These are phyloP conservation scores for Westerdykella aurantiaca DNA, from an alignment of 2,329 filamentous ascomycete genomes.

Conservation along the genomic window DNA sequence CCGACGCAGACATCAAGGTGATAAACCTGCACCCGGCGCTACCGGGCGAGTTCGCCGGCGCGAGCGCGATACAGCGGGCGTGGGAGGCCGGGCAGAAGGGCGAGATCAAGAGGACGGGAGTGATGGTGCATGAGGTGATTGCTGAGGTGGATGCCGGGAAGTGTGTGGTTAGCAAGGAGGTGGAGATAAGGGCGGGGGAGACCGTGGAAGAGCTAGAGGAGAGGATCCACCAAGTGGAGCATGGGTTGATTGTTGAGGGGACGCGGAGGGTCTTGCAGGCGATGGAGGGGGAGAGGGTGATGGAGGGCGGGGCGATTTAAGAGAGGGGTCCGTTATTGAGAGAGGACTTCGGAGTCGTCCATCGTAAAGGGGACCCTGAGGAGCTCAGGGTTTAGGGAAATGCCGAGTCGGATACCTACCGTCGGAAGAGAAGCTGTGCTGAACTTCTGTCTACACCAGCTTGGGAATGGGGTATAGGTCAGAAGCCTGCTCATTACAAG, in stretches of 20 bases:
- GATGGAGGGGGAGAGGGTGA: slow-evolving; percentile 12
- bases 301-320: too few species aligned
- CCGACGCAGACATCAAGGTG: slow-evolving; percentile 56
- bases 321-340: too few species aligned
- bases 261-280: slow-evolving; percentile 49
- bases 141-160: slow-evolving; percentile 71
- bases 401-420: too few species aligned
- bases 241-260: slow-evolving; percentile 72
- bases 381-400: too few species aligned
- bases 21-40: slow-evolving; percentile 80
- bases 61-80: slow-evolving; percentile 70
- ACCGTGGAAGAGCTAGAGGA: slow-evolving; percentile 59
- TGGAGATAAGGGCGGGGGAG: slow-evolving; percentile 55
- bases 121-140: slow-evolving; percentile 83
- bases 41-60: slow-evolving; percentile 70
- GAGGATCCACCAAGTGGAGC: slow-evolving; percentile 71
- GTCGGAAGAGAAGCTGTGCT: too few species aligned
- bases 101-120: slow-evolving; percentile 63
- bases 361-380: too few species aligned
- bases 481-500: too few species aligned
- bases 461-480: too few species aligned
- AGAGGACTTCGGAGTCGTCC: too few species aligned
- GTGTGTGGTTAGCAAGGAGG: slow-evolving; percentile 64
- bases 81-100: slow-evolving; percentile 66
- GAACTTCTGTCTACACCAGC: too few species aligned